A percentile compares a stretch with the other conserved stretches of the same genome.
phyloP scores from a whole-genome alignment of 352 stramenopile genomes.

The Albugo candida region DNA sequence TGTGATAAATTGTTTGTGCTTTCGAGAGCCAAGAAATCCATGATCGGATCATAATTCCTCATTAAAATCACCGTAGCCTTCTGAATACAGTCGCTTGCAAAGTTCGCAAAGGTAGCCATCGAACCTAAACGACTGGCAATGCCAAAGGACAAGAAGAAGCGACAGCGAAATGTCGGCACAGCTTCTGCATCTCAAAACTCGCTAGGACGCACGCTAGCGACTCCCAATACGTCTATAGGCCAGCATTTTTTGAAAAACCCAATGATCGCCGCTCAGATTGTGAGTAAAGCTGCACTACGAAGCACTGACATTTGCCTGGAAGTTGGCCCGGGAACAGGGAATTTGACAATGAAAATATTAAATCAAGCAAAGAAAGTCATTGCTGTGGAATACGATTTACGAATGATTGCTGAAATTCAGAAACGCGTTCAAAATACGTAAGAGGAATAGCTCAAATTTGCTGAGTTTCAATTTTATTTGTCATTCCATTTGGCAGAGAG shows the following conservation, averaged over 20 bases:
- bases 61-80: too few relatives aligned
- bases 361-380: conserved; percentile 94
- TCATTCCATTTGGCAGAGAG: conserved; percentile 20
- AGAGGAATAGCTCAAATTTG: conserved; percentile 2
- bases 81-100: too few relatives aligned
- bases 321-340: conserved; percentile 94
- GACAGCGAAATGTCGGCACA: conserved; percentile 41
- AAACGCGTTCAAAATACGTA: conserved; percentile 96
- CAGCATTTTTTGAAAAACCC: conserved; percentile 99
- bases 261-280: conserved; percentile 92
- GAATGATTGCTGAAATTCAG: conserved; percentile 98
- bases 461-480: neutral
- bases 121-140: conserved; percentile 12
- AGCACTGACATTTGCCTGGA: conserved; percentile 93
- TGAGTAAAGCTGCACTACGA: conserved; percentile 91
- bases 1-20: too few relatives aligned
- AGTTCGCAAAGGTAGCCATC: too few relatives aligned
- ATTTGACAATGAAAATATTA: conserved; percentile 98
- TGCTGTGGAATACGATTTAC: conserved; percentile 95
- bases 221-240: conserved; percentile 91
- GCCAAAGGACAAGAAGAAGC: conserved; percentile 84
- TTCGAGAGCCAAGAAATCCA: too few relatives aligned
- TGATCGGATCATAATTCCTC: too few relatives aligned
- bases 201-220: conserved; percentile 82
- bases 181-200: conserved; percentile 54